A percentile compares a stretch with the other conserved stretches of the same genome.
These are phyloP conservation scores for Irpex sp. DNA, from an alignment of 1,284 basidiomycete species.

Conservation along the genomic window DNA sequence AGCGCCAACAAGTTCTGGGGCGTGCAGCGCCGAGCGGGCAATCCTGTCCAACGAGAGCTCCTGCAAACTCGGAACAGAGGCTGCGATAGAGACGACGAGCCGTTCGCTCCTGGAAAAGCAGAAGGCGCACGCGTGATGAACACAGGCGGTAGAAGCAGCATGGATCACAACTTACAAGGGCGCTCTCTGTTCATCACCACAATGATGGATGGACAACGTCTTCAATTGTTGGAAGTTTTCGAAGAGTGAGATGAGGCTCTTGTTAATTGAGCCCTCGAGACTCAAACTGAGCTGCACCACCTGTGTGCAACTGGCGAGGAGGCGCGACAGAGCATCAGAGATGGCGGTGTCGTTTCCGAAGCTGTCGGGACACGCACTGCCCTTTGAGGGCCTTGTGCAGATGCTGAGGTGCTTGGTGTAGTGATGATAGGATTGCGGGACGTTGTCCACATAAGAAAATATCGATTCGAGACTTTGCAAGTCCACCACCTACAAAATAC, in stretches of 20 bases:
- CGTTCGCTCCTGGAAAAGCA: constrained; percentile 56
- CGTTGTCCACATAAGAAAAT: constrained; percentile 47
- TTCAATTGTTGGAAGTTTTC: constrained; percentile 39
- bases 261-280: constrained; percentile 50
- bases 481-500: constrained; percentile 34
- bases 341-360: constrained; percentile 12
- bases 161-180: constrained; percentile 51
- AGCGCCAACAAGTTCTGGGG: constrained; percentile 48
- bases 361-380: constrained; percentile 4
- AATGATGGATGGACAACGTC: constrained; percentile 53
- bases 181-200: constrained; percentile 43
- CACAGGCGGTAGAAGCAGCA: constrained; percentile 1
- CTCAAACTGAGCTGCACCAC: constrained; percentile 49
- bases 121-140: constrained; percentile 10
- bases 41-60: constrained; percentile 59
- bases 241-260: constrained; percentile 51
- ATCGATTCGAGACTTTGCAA: constrained; percentile 45
- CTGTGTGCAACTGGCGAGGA: constrained; percentile 48
- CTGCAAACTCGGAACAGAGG: constrained; percentile 51
- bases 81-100: constrained; percentile 65
- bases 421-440: constrained; percentile 49
- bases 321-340: constrained; percentile 44
- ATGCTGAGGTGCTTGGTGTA: constrained; percentile 57
- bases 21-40: constrained; percentile 60
- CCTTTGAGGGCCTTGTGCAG: constrained; percentile 36